Base-by-base conservation (phyloP, 495 filamentous ascomycete species). In the Lindgomyces ingoldianus region DNA sequence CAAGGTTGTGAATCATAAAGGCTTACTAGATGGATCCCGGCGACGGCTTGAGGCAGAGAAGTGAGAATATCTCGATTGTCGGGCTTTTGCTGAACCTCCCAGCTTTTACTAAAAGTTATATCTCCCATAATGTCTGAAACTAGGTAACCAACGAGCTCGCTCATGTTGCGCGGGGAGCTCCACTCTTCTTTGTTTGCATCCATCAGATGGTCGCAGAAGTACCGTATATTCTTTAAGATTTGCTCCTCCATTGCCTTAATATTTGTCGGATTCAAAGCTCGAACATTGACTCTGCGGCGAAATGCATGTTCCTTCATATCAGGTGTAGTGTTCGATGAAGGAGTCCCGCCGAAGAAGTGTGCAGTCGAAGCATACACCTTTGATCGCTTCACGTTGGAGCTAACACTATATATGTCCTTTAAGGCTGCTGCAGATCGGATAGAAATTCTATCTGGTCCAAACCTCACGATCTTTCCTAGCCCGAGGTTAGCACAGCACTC, bases 31-130 rank as follows among this genome's bases (percentile, higher is more conserved):
- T 61, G 46, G 60, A 70, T 53, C 44, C 67, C 25, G 59, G 52
- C 46, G 65, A 70, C 58, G 10, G 66, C 65, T 22, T 77, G 78
- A 30, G 86, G 77, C 2, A 86, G 69, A 45, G 80, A 78, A 36
- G 84, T 78, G n/a, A 82, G 51, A 36, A 55, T n/a, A 55, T 56
- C 71, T 1, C 66, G 66, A 39, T 70, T 56, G 11, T 65, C 49
- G 14, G 33, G 33, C 27, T 49, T 27, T 16, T 27, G 53, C n/a
- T 73, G 62, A 52, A 72, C 52, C 6, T 51, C 60, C 50, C 70
- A 74, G 16, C 49, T 45, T 44, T 42, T 53, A 6, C 73, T 70
- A 54, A 65, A 74, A 0, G 46, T 65, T 6, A 74, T 36, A 33
- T 70, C 72, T 12, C 72, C 66, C 36, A 75, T 70, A 27, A 70